phyloP scores from a whole-genome alignment of 768 basidiomycete genomes.

The Pholiota molesta region DNA sequence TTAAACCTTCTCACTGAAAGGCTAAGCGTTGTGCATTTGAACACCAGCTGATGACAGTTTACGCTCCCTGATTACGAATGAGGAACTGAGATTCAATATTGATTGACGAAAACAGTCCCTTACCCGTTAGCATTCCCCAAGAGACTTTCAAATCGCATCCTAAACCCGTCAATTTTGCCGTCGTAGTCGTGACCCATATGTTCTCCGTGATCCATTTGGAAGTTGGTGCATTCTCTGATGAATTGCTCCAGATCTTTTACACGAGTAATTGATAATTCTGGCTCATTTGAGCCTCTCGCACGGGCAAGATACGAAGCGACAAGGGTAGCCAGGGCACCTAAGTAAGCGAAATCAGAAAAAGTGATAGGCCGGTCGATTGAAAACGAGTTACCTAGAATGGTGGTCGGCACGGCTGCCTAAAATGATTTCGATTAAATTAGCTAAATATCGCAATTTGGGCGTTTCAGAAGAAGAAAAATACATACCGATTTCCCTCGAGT shows the following conservation, averaged over 20 bases:
- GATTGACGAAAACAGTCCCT: background rate
- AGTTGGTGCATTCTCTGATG: slow-evolving; percentile 61
- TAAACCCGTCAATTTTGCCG: slow-evolving; percentile 27
- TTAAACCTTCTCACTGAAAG: background rate
- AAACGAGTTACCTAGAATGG: slow-evolving; percentile 38
- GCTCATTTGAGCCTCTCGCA: slow-evolving; percentile 69
- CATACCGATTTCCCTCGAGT: slow-evolving; percentile 41
- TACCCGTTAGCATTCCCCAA: slow-evolving; percentile 34
- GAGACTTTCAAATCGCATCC: slow-evolving; percentile 31
- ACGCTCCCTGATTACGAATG: slow-evolving; percentile 12
- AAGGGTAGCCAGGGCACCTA: slow-evolving; percentile 68
- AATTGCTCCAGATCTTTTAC: slow-evolving; percentile 68
- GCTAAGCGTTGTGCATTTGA: background rate
- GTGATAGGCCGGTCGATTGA: background rate
- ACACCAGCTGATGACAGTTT: slow-evolving; percentile 15
- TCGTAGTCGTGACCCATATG: slow-evolving; percentile 37
- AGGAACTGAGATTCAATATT: background rate
- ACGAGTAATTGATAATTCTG: slow-evolving; percentile 58
- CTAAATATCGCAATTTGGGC: background rate
- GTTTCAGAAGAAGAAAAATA: background rate
- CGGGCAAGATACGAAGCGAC: slow-evolving; percentile 76
- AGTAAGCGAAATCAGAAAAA: background rate
- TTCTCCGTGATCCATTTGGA: slow-evolving; percentile 60
- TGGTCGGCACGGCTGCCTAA: slow-evolving; percentile 40
- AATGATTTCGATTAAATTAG: background rate